A percentile compares a stretch with the other conserved stretches of the same genome.
Conservation (phyloP, 208 protist species). For the Leishmania tarentolae region DNA sequence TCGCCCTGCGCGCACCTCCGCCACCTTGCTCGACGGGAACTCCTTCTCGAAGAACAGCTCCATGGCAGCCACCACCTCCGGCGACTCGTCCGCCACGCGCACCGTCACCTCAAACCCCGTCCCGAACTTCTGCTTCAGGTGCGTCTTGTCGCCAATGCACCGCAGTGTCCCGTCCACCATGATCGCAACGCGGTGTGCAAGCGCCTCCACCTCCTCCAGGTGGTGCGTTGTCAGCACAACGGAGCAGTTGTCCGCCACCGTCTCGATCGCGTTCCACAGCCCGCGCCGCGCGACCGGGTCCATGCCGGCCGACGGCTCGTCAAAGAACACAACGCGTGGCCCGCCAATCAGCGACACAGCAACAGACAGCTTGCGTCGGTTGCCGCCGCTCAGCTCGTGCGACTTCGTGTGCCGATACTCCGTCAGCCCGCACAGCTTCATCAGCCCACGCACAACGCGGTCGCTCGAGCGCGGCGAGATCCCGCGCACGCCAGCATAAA, state of each 20-base stretch:
- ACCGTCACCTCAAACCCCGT: conserved; percentile 64
- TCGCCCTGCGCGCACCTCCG: conserved; percentile 42
- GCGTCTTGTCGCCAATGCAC: conserved; percentile 85
- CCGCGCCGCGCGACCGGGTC: conserved; percentile 79
- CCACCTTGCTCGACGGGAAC: conserved; percentile 37
- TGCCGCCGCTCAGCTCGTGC: conserved; percentile 70
- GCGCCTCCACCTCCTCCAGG: conserved; percentile 91
- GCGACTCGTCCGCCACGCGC: conserved; percentile 26
- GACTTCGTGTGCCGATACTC: conserved; percentile 40
- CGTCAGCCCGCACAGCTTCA: conserved; percentile 48
- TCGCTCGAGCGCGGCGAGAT: conserved; percentile 19
- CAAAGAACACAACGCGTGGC: conserved; percentile 71
- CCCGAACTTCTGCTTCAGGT: conserved; percentile 85
- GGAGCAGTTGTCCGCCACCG: conserved; percentile 63
- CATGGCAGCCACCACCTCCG: conserved; percentile 7
- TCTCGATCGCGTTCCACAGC: conserved; percentile 80
- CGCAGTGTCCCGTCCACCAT: conserved; percentile 88
- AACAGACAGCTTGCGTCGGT: conserved; percentile 83
- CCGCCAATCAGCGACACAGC: conserved; percentile 87
- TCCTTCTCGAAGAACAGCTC: conserved; percentile 42
- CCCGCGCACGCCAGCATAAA: conserved; percentile 40
- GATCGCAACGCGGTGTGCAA: conserved; percentile 85
- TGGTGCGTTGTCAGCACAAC: conserved; percentile 93
- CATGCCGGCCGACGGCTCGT: conserved; percentile 91
- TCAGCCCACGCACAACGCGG: conserved; percentile 35